Conservation (phyloP, 2,329 filamentous ascomycete genomes). For the Annulohypoxylon truncatum region DNA sequence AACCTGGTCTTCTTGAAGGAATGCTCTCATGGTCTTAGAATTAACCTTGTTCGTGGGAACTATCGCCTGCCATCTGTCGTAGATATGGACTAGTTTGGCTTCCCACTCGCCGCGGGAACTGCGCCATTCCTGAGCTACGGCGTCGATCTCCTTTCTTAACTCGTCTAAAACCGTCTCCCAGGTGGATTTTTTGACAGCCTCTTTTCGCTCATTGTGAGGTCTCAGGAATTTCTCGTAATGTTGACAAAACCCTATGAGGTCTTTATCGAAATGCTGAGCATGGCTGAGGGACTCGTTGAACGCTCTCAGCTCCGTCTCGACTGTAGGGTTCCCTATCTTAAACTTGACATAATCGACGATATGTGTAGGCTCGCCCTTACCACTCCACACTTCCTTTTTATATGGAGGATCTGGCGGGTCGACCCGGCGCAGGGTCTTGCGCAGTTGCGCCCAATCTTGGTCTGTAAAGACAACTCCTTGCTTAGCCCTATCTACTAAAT, state of each 20-base stretch:
- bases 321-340: slow-evolving; percentile 57
- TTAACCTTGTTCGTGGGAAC: slow-evolving; percentile 48
- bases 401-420: slow-evolving; percentile 57
- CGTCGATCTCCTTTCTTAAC: slow-evolving; percentile 52
- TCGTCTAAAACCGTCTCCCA: slow-evolving; percentile 50
- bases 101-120: slow-evolving; percentile 27
- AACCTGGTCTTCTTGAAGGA: slow-evolving; percentile 47
- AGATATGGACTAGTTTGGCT: slow-evolving; percentile 50
- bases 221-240: slow-evolving; percentile 50
- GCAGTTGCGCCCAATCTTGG: slow-evolving; percentile 56
- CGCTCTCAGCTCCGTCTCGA: slow-evolving; percentile 52
- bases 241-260: slow-evolving; percentile 48
- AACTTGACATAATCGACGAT: slow-evolving; percentile 74
- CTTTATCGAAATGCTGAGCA: slow-evolving; percentile 38
- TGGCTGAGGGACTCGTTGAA: slow-evolving; percentile 49
- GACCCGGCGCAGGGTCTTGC: slow-evolving; percentile 45
- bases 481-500: slow-evolving; percentile 69
- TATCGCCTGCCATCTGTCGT: slow-evolving; percentile 59
- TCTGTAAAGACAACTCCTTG: slow-evolving; percentile 63
- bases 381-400: slow-evolving; percentile 52
- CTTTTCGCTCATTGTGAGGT: slow-evolving; percentile 38
- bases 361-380: slow-evolving; percentile 53
- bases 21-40: slow-evolving; percentile 46
- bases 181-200: slow-evolving; percentile 38
- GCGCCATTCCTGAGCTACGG: slow-evolving; percentile 51